Evolutionary conservation across 768 basidiomycete genomes (phyloP).

Genomic region (Sarcodon aspratus): DNA sequence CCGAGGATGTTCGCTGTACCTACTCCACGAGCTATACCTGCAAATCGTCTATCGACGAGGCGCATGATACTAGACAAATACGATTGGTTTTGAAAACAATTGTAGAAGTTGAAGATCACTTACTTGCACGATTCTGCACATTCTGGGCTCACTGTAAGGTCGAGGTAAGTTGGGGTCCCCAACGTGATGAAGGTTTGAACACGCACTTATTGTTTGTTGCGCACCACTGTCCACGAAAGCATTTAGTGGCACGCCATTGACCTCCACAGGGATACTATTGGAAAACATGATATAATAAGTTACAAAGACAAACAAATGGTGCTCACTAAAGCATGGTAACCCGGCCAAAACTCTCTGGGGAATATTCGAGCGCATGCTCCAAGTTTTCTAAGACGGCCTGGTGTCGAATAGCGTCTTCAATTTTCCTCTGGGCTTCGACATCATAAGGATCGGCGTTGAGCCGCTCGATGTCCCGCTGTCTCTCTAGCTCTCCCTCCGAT

Average conservation of each 20-base stretch:
- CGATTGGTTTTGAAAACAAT: background rate
- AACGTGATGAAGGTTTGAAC: background rate
- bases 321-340: slow-evolving; percentile 96
- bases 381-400: slow-evolving; percentile 87
- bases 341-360: slow-evolving; percentile 85
- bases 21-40: slow-evolving; percentile 87
- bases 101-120: slow-evolving; percentile 12
- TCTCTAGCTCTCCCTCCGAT: slow-evolving; percentile 37
- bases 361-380: slow-evolving; percentile 88
- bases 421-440: slow-evolving; percentile 83
- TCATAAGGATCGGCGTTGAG: slow-evolving; percentile 88
- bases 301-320: background rate
- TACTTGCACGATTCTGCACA: slow-evolving; percentile 88
- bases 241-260: slow-evolving; percentile 83
- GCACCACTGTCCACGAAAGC: slow-evolving; percentile 99
- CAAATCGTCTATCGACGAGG: slow-evolving; percentile 75
- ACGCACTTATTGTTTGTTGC: slow-evolving; percentile 90
- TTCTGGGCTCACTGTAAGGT: slow-evolving; percentile 70
- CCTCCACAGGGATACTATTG: slow-evolving; percentile 76
- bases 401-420: slow-evolving; percentile 88
- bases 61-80: slow-evolving; percentile 68
- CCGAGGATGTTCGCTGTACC: slow-evolving; percentile 93
- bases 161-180: background rate
- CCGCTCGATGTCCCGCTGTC: slow-evolving; percentile 47
- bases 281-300: slow-evolving; percentile 1